Evolutionary conservation across 2,329 filamentous ascomycete species (phyloP), one percentile per base, ranked within the genome.

Genomic region (Alternaria arborescens): DNA sequence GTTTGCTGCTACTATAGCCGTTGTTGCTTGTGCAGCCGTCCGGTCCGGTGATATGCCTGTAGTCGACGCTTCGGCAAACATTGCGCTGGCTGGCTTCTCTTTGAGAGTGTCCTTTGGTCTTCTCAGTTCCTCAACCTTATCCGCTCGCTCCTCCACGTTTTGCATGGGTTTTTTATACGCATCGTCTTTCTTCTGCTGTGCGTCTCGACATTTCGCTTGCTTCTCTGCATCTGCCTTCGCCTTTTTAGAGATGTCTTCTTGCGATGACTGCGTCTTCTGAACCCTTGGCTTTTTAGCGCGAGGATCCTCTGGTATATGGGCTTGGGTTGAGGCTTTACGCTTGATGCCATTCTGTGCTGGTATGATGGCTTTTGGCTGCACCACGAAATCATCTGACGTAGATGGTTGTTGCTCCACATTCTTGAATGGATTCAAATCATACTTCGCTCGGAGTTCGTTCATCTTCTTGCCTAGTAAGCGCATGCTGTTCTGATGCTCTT

Each of bases 61-160:
- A 12, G 50, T 46, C 6, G 59, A 57, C 1, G 63, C 59, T 30
- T 65, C 55, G 14, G 61, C 52, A 12, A 30, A n/a, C 8, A 41
- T 30, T n/a, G 52, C 8, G 7, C 36, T 28, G 22, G 16, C 18
- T 28, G 30, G 20, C 38, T 14, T 8, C 6, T 43, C 28, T 32
- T 20, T 24, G 26, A 16, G n/a, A 18, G 30, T 22, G 10, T 3
- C 34, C 16, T 41, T 42, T 28, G 22, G n/a, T 20, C 22, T 50
- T 18, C 26, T 38, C 12, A 26, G n/a, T 8, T 18, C 10, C 30
- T 8, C 24, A 41, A 41, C 40, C 40, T 41, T 22, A 8, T 22
- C 40, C 3, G 11, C 40, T 41, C 11, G 46, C 18, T 48, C 2
- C 8, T 22, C 14, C 12, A 3, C 8, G 5, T 7, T 16, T 12